Evolutionary conservation across 225 moss, liverwort and hornwort genomes (phyloP).

Genomic region (Lunularia cruciata): DNA sequence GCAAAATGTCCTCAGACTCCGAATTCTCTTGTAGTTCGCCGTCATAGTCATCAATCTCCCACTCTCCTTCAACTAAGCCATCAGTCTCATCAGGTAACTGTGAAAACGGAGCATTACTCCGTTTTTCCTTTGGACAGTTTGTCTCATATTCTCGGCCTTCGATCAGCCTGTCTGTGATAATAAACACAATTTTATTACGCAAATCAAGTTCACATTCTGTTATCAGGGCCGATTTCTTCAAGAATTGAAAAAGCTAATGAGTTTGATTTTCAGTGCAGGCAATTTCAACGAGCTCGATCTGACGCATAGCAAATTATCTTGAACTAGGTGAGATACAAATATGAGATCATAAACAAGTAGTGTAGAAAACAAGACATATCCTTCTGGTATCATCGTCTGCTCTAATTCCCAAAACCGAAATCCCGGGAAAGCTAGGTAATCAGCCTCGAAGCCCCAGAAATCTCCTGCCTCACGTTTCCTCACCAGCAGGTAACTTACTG

Average conservation of each 20-base stretch:
- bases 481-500: constrained; percentile 10
- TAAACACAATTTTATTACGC: too few relatives aligned
- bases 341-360: too few relatives aligned
- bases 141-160: not conserved
- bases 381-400: not conserved
- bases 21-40: constrained; percentile 15
- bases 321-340: too few relatives aligned
- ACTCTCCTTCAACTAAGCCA: constrained; percentile 13
- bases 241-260: not conserved
- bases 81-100: constrained; percentile 8
- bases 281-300: too few relatives aligned
- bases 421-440: not conserved
- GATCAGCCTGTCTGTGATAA: constrained; percentile 5
- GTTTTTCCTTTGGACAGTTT: not conserved
- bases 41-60: constrained; percentile 13
- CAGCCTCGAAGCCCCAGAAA: constrained; percentile 10
- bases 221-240: not conserved
- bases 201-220: not conserved
- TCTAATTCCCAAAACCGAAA: not conserved
- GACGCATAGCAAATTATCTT: too few relatives aligned
- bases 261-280: too few relatives aligned
- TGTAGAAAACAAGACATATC: not conserved
- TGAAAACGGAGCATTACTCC: not conserved
- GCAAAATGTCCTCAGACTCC: constrained; percentile 7
- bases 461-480: not conserved